phyloP scores from a whole-genome alignment of 2,329 filamentous ascomycete genomes.

The Plenodomus lindquistii region DNA sequence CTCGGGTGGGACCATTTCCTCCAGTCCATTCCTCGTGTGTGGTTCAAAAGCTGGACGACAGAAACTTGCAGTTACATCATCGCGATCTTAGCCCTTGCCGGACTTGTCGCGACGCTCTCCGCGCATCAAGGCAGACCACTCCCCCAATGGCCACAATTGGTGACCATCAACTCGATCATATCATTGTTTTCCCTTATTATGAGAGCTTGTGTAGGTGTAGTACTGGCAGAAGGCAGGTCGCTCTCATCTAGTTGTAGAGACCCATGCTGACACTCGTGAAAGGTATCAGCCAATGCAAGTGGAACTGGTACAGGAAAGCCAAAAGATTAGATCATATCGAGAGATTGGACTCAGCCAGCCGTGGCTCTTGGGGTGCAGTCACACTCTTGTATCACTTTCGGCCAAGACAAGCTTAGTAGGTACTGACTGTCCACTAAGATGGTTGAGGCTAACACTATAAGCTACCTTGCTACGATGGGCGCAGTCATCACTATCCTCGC shows the following conservation, averaged over 20 bases:
- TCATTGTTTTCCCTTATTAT: conserved; percentile 13
- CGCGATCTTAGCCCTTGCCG: conserved; percentile 5
- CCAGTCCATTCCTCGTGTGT: too few species aligned
- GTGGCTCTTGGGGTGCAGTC: conserved; percentile 13
- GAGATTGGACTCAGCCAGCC: conserved; percentile 13
- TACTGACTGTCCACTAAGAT: not conserved
- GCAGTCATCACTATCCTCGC: conserved; percentile 8
- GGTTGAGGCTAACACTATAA: not conserved
- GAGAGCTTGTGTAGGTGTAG: conserved; percentile 6
- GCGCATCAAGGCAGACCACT: conserved; percentile 7
- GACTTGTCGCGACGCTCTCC: conserved; percentile 7
- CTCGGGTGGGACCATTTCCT: too few species aligned
- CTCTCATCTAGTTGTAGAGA: not conserved
- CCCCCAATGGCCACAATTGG: conserved; percentile 12
- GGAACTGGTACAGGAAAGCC: conserved; percentile 11
- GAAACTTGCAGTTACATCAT: conserved; percentile 10
- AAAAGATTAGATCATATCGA: conserved; percentile 8
- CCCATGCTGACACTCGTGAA: not conserved
- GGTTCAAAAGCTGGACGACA: conserved; percentile 4
- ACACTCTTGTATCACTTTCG: conserved; percentile 3
- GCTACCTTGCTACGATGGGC: conserved; percentile 10
- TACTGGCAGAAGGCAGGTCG: conserved; percentile 9
- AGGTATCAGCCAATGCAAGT: conserved; percentile 20
- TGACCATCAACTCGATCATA: conserved; percentile 12
- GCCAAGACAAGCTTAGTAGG: conserved; percentile 3